Conservation (phyloP, 2,329 filamentous ascomycete genomes). For the Alternaria sp. region DNA sequence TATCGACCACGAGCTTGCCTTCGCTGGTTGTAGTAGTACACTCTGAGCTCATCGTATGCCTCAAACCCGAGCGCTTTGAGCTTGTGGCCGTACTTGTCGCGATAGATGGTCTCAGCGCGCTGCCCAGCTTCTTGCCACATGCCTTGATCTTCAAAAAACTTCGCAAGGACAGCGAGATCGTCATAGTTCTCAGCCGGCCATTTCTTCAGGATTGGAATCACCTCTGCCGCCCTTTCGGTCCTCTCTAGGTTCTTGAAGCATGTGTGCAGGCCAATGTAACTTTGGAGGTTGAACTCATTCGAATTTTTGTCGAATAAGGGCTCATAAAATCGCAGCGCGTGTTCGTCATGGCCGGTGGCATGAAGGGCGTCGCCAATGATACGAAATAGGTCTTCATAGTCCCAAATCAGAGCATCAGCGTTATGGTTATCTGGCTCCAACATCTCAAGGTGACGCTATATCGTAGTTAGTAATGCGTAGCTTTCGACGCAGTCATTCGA, state of each 20-base stretch:
- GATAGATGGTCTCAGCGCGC: constrained; percentile 71
- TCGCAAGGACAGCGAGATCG: constrained; percentile 79
- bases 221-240: constrained; percentile 74
- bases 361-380: constrained; percentile 69
- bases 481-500: constrained; percentile 59
- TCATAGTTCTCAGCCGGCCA: constrained; percentile 75
- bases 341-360: constrained; percentile 56
- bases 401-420: constrained; percentile 60
- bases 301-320: constrained; percentile 49
- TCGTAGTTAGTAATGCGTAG: constrained; percentile 34
- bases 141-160: constrained; percentile 76
- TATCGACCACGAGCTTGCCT: constrained; percentile 39
- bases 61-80: constrained; percentile 54
- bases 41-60: constrained; percentile 36
- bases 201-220: constrained; percentile 76
- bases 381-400: constrained; percentile 80
- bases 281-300: constrained; percentile 36
- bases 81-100: constrained; percentile 59
- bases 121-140: constrained; percentile 61
- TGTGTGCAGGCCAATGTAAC: constrained; percentile 50
- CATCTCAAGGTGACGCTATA: constrained; percentile 60
- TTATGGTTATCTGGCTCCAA: constrained; percentile 68
- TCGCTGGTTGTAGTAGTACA: constrained; percentile 31
- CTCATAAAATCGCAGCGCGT: constrained; percentile 66
- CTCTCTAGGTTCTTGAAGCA: constrained; percentile 73